Base-by-base conservation (phyloP, 352 stramenopile species). In the Pythium sukuiense region DNA sequence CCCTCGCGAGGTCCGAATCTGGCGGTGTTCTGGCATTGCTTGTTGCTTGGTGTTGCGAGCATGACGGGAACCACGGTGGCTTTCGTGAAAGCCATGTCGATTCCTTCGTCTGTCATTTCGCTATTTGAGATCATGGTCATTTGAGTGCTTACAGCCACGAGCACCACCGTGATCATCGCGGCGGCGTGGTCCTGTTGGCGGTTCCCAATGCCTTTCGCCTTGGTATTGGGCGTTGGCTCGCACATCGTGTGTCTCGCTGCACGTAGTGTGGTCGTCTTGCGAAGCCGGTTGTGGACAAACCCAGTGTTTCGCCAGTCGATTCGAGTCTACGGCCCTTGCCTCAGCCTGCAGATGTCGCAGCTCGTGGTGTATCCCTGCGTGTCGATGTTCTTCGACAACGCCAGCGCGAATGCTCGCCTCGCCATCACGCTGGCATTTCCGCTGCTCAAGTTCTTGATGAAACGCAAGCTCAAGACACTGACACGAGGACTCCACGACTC, bases 361-460 rank as follows among this genome's bases (percentile, higher is more conserved):
- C 39, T 70, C 24, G 29, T 57, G 6, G 4, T 74, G 0, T 74
- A 74, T 33, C 62, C 61, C 2, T 63, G 43, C 6, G 56, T 74
- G 12, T 70, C 68, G 3, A 55, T 70, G 35, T 37, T 70, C 27
- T 74, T 70, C 39, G 67, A 74, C 48, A 46, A 58, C 6, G 56
- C 53, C 35, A 30, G 39, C 5, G n/a, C 13, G 0, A 16, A 24
- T 5, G 54, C 32, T 35, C 61, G 67, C 12, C 8, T 74, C 13
- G 12, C 61, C 12, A 53, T 74, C 14, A 70, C 67, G 1, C 45
- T 70, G 3, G 13, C n/a, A 7, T 74, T 70, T 46, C 67, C 67
- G 5, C 18, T 67, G 3, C 13, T 74, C 43, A 74, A 74, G 58
- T 58, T 63, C 53, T 0, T 61, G 6, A 58, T 74, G 57, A 70